Evolutionary conservation across 2,329 filamentous ascomycete genomes (phyloP), one percentile per base, ranked within the genome.

Genomic region (Hypomyces perniciosus): DNA sequence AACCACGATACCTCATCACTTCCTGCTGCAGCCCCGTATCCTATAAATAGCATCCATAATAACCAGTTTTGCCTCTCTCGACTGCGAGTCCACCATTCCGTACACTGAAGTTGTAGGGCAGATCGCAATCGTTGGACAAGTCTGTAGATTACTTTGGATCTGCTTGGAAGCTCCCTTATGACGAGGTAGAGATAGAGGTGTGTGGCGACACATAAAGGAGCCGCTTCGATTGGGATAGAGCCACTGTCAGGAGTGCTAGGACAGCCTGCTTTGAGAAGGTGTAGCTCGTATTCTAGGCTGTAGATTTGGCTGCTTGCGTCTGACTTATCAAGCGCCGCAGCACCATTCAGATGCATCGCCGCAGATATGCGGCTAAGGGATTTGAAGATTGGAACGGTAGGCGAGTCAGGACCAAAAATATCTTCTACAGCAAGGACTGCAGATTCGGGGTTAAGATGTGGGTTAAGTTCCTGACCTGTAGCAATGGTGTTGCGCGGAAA

Each of bases 141-240:
- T 28, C 20, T 45, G 10, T 34, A 20, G 12, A 50, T 45, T 28
- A 50, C n/a, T 5, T 33, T 33, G 10, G 48, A 37, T 20, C 34
- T 38, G 2, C 33, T 42, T 5, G 48, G 43, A 13, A 50, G 33
- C 34, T 50, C 48, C 20, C 48, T 28, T 9, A 50, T 46, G 2
- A 42, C 48, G 7, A 50, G 29, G 30, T 50, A 50, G 12, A 50
- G 48, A 31, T 50, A 50, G 20, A 50, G 27, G 9, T 41, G 45
- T 8, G 44, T 7, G 4, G 48, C 48, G 3, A 46, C 37, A 10
- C 43, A 46, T 1, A 50, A 9, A 4, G 48, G 35, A 40, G 28
- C 12, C 30, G 44, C 13, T 9, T 50, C 29, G 7, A 12, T 34
- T 1, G 34, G 33, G 13, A 31, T 28, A 5, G 8, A 1, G 5